phyloP scores from a whole-genome alignment of 75 land plant species.

The Picea glauca region DNA sequence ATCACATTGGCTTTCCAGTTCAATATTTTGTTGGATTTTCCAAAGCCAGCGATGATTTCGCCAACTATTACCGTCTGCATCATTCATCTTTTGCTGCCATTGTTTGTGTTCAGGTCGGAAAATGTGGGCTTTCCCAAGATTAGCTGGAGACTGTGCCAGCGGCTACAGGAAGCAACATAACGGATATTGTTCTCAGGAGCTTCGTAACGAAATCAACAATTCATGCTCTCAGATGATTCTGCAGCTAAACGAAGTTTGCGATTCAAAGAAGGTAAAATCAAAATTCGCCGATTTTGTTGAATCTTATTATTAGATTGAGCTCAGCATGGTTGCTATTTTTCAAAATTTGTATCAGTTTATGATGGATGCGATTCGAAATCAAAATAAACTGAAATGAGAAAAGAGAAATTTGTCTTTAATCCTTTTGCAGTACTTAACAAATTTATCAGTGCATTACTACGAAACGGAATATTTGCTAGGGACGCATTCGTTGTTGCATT shows the following conservation, averaged over 20 bases:
- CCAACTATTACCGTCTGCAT: background rate
- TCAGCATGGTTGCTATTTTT: background rate
- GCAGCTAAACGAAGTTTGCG: conserved; percentile 63
- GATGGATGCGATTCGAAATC: background rate
- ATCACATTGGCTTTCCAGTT: background rate
- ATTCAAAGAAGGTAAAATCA: conserved; percentile 57
- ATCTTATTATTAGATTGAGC: background rate
- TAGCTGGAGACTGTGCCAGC: conserved; percentile 65
- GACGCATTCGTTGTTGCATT: background rate
- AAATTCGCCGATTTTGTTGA: background rate
- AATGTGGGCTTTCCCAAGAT: conserved; percentile 52
- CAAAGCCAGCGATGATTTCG: background rate
- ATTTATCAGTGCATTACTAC: background rate
- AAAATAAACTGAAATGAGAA: background rate
- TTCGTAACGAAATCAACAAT: conserved; percentile 53
- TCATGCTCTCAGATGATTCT: conserved; percentile 51
- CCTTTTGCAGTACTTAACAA: background rate
- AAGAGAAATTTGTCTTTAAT: background rate
- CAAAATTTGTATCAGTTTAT: background rate
- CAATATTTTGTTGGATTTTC: background rate
- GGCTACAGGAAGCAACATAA: conserved; percentile 22
- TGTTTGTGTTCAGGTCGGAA: conserved; percentile 29
- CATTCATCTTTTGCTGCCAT: background rate
- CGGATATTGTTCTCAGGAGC: conserved; percentile 32
- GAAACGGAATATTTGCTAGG: background rate